Base-by-base conservation (phyloP, 352 stramenopile genomes). In the Pythium scleroteichum region DNA sequence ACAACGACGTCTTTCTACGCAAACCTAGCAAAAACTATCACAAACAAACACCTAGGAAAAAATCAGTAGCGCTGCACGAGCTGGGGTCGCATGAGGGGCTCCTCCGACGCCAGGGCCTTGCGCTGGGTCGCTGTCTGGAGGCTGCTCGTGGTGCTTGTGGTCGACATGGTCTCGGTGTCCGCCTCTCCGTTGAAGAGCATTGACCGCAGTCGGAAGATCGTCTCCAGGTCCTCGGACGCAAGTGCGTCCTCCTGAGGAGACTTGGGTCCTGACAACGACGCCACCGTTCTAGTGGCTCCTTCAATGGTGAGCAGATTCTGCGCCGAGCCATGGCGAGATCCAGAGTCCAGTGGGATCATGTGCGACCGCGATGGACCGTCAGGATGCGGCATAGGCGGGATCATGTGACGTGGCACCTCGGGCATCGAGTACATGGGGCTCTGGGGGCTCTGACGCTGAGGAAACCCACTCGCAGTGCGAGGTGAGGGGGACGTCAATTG, bases 131-230 rank as follows among this genome's bases (percentile, higher is more conserved):
- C 20, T 27, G 45, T 41, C 33, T 44, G 17, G 53, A 26, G 26
- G 47, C 60, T 59, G 24, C 27, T 55, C 22, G 33, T 41, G 60
- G 52, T 68, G 38, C 52, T 62, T 2, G 60, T 58, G 39, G 53
- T 63, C 26, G 53, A 68, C 53, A 57, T 46, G 13, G 53, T 68
- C 53, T 68, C 53, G 6, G 17, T 63, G 29, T 68, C 61, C 16
- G 22, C 47, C 22, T 71, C 49, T 38, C 63, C 47, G 8, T 61
- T 49, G 19, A 73, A 73, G 2, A 76, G 61, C 65, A 71, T 47
- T 64, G 60, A 68, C 16, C 65, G 69, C n/a, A 76, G 47, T 10
- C 66, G 61, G 57, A 76, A 73, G 19, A 70, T 76, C 26, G 69
- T 53, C 44, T 73, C 69, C 9, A 76, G 53, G 29, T 76, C 69